Evolutionary conservation across 2,329 filamentous ascomycete genomes (phyloP).

Genomic region (Mollisia scopiformis): DNA sequence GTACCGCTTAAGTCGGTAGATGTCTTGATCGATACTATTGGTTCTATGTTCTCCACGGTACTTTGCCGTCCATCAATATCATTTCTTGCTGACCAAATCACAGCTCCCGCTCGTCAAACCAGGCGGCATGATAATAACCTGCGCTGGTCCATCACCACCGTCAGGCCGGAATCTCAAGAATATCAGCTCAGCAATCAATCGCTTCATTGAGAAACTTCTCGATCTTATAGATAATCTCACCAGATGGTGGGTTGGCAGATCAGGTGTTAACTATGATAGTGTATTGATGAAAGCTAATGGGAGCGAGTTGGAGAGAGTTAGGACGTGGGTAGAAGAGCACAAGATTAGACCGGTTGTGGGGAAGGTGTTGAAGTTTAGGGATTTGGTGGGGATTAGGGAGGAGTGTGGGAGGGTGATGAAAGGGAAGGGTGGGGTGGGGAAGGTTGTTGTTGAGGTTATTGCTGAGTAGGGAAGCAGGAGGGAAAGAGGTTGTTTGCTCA

Average conservation of each 20-base stretch:
- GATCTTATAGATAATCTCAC: not conserved
- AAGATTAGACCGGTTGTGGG: slow-evolving; percentile 39
- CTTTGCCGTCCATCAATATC: slow-evolving; percentile 19
- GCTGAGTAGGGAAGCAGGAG: not conserved
- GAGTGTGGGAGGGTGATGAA: slow-evolving; percentile 39
- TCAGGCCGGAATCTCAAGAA: slow-evolving; percentile 31
- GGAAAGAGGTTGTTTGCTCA: too few relatives aligned
- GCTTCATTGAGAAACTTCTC: not conserved
- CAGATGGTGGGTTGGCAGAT: not conserved
- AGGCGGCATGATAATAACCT: slow-evolving; percentile 38
- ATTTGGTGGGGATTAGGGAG: slow-evolving; percentile 40
- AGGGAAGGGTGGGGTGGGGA: slow-evolving; percentile 43
- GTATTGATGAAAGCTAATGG: slow-evolving; percentile 35
- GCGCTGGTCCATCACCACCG: slow-evolving; percentile 39
- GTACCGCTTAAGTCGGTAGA: slow-evolving; percentile 41
- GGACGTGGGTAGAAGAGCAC: slow-evolving; percentile 29
- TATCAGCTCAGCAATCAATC: not conserved
- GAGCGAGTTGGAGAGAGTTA: slow-evolving; percentile 37
- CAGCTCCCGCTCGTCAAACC: slow-evolving; percentile 35
- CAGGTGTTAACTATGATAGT: not conserved
- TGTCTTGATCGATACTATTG: slow-evolving; percentile 45
- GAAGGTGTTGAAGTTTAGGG: slow-evolving; percentile 32
- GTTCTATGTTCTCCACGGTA: slow-evolving; percentile 37
- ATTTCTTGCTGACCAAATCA: not conserved
- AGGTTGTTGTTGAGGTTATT: slow-evolving; percentile 37